Evolutionary conservation across 108 stramenopile genomes (phyloP), one percentile per base, ranked within the genome.

Genomic region (Nannochloropsis gaditana): DNA sequence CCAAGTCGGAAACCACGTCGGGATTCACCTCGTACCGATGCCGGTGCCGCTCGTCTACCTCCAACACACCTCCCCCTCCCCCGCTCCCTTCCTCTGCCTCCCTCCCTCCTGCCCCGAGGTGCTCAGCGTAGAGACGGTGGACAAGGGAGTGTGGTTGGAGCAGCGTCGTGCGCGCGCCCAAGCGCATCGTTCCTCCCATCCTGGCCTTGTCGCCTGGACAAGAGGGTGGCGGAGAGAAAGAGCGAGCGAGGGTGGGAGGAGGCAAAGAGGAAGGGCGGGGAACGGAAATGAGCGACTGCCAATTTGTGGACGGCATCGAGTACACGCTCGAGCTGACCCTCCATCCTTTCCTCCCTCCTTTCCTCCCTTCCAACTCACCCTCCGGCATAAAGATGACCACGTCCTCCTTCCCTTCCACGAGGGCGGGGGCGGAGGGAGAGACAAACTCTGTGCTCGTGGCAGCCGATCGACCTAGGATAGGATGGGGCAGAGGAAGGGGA

Each of bases 11-110:
- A n/a, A 98, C 96, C 80, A 90, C 91, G 5, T 95, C 94, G 11
- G 99, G 99, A 93, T 99, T 99, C 21, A 99, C 97, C 91, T 99
- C 99, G 91, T 99, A 98, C 21, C 98, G 92, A 93, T 99, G 98
- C 43, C 98, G 92, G 87, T 99, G 98, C 21, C 98, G 94, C 88
- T 99, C 98, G 50, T 89, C 87, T 43, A 99, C 93, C 8, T 83
- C 84, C 2, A 85, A 85, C n/a, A 83, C 90, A 10, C 47, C 47
- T 15, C 11, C 47, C 47, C 15, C 47, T 50, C 15, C 47, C 15
- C 15, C 47, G 11, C 11, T 1, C 15, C 47, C 47, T 10, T 15
- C 47, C 47, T 15, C 47, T 11, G 10, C 47, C 10, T 50, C 47
- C 15, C 15, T 50, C 47, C 31, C 31, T 31, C 31, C 31, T 1